Conservation (phyloP, 805 yeast genomes). For the Isabelozyma pseudorhagii region DNA sequence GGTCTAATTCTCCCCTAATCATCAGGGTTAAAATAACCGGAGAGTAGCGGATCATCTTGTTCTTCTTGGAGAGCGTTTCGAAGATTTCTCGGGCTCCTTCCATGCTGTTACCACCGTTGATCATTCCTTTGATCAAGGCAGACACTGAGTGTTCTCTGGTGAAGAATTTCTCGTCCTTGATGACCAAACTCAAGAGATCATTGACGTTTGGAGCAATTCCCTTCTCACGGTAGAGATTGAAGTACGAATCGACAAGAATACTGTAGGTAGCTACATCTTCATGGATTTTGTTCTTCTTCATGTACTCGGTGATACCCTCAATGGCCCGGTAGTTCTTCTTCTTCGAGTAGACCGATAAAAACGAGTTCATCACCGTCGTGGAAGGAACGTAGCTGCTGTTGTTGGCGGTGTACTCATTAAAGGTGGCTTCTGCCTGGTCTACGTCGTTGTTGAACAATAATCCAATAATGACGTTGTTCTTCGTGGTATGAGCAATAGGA, state of each 20-base stretch:
- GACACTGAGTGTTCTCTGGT: constrained; percentile 47
- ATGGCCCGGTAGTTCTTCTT: constrained; percentile 43
- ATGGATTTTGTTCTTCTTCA: constrained; percentile 38
- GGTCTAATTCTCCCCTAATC: constrained; percentile 44
- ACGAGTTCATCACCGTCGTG: constrained; percentile 49
- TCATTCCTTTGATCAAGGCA: constrained; percentile 52
- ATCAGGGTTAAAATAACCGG: constrained; percentile 43
- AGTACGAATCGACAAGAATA: constrained; percentile 50
- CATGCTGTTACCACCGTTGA: constrained; percentile 43
- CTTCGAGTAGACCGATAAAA: constrained; percentile 42
- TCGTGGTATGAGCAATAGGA: constrained; percentile 35
- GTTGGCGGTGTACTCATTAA: constrained; percentile 32
- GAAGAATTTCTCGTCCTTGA: constrained; percentile 4
- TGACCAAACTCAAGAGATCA: constrained; percentile 26
- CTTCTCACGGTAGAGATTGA: constrained; percentile 44
- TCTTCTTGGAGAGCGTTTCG: constrained; percentile 33
- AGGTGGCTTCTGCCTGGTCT: constrained; percentile 42
- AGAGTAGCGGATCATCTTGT: constrained; percentile 18
- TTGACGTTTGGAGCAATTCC: constrained; percentile 42
- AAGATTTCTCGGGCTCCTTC: constrained; percentile 52
- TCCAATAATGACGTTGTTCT: constrained; percentile 46
- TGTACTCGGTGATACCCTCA: constrained; percentile 43
- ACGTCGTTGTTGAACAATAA: constrained; percentile 37
- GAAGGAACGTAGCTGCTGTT: constrained; percentile 40
- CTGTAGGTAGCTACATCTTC: constrained; percentile 67